Evolutionary conservation across 768 basidiomycete species (phyloP).

Genomic region (Collybiopsis luxurians): DNA sequence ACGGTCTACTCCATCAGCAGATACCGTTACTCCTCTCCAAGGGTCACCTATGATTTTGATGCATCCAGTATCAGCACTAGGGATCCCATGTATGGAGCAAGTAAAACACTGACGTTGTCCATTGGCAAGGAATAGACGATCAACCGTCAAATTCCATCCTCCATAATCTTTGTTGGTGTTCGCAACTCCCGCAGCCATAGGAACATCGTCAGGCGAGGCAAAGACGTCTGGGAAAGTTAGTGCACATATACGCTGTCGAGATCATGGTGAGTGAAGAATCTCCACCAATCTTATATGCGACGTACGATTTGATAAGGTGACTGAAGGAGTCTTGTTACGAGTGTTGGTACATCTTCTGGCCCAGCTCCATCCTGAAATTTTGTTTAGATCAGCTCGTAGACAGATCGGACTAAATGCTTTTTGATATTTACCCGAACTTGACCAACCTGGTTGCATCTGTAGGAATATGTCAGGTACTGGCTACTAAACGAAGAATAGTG

Average conservation of each 20-base stretch:
- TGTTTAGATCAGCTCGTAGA: background rate
- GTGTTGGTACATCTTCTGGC: slow-evolving; percentile 34
- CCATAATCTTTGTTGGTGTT: slow-evolving; percentile 49
- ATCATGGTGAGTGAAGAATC: background rate
- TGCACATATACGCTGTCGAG: slow-evolving; percentile 61
- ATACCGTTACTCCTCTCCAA: slow-evolving; percentile 69
- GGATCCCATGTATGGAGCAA: too few relatives aligned
- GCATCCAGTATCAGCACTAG: too few relatives aligned
- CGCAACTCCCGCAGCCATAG: slow-evolving; percentile 40
- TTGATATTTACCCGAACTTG: slow-evolving; percentile 45
- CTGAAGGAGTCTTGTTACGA: slow-evolving; percentile 57
- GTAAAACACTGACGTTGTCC: slow-evolving; percentile 59
- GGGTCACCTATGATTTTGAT: too few relatives aligned
- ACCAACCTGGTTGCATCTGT: slow-evolving; percentile 70
- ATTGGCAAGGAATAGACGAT: slow-evolving; percentile 67
- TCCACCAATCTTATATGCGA: background rate
- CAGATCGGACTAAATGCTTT: too few relatives aligned
- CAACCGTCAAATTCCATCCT: slow-evolving; percentile 60
- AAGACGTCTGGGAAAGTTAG: slow-evolving; percentile 65
- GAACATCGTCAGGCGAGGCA: slow-evolving; percentile 20
- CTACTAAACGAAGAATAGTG: background rate
- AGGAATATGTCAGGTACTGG: background rate
- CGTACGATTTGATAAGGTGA: slow-evolving; percentile 53
- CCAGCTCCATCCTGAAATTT: slow-evolving; percentile 37
- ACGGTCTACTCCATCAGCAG: slow-evolving; percentile 46